Conservation (phyloP, 2,329 filamentous ascomycete genomes). For the Penicillium sp. region DNA sequence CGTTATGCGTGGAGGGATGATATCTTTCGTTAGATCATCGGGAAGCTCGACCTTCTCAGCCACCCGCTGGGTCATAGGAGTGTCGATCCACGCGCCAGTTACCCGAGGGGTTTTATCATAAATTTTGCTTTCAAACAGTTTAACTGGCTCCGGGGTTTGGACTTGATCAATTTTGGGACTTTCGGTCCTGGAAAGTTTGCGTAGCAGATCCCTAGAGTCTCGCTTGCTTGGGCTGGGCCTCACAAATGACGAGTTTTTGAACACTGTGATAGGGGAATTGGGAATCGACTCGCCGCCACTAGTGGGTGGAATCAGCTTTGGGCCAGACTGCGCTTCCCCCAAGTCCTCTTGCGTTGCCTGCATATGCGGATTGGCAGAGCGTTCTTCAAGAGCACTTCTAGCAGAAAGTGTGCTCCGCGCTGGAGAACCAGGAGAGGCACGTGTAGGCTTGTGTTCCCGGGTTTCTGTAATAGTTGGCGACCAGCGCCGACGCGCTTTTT, state of each 20-base stretch:
- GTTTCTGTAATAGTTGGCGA: slow-evolving; percentile 25
- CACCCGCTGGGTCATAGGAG: slow-evolving; percentile 42
- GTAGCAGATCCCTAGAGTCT: slow-evolving; percentile 43
- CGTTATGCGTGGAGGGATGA: slow-evolving; percentile 18
- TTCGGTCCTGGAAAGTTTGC: slow-evolving; percentile 41
- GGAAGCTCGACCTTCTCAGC: slow-evolving; percentile 16
- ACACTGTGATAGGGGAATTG: slow-evolving; percentile 40
- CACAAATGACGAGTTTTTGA: slow-evolving; percentile 31
- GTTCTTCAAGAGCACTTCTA: slow-evolving; percentile 22
- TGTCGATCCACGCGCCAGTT: slow-evolving; percentile 48
- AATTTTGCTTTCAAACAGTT: slow-evolving; percentile 29
- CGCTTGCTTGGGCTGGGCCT: slow-evolving; percentile 31
- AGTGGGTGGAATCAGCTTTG: slow-evolving; percentile 16
- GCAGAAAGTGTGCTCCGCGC: slow-evolving; percentile 24
- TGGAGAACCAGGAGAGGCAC: slow-evolving; percentile 32
- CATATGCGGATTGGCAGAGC: slow-evolving; percentile 18
- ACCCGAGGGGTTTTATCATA: slow-evolving; percentile 46
- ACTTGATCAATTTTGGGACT: slow-evolving; percentile 32
- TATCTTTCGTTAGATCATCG: slow-evolving; percentile 26
- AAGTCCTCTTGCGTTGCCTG: slow-evolving; percentile 8
- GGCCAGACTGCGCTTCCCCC: slow-evolving; percentile 7
- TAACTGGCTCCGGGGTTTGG: slow-evolving; percentile 37
- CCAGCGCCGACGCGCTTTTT: slow-evolving; percentile 5
- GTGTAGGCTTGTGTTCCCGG: slow-evolving; percentile 27
- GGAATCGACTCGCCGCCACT: slow-evolving; percentile 31